Evolutionary conservation across 306 rosid genomes (phyloP).

Genomic region (Trifolium dubium): DNA sequence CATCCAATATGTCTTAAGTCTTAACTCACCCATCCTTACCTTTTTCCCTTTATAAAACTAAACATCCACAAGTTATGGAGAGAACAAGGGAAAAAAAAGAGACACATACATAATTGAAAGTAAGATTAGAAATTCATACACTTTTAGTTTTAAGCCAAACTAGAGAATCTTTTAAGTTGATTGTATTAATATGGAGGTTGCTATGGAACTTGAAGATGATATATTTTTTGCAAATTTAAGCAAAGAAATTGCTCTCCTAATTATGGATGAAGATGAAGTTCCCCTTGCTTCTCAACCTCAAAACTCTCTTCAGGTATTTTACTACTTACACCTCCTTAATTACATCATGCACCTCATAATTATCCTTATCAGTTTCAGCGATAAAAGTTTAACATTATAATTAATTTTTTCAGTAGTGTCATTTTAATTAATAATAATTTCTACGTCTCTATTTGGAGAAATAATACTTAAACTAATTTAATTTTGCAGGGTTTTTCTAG

Average conservation of each 20-base stretch:
- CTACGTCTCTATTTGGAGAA: neutral
- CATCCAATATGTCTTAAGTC: conserved; percentile 40
- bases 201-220: conserved; percentile 75
- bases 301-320: conserved; percentile 67
- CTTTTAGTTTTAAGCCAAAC: conserved; percentile 11
- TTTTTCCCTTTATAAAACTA: conserved; percentile 49
- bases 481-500: conserved; percentile 64
- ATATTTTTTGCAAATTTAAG: conserved; percentile 80
- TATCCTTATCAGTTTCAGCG: neutral
- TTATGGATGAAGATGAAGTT: conserved; percentile 91
- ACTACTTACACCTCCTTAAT: conserved; percentile 18
- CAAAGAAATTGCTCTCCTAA: conserved; percentile 83
- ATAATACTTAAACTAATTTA: neutral
- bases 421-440: neutral
- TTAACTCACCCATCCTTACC: conserved; percentile 36
- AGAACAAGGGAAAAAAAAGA: conserved; percentile 11
- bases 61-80: conserved; percentile 34
- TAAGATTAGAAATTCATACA: conserved; percentile 10
- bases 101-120: neutral
- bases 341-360: neutral
- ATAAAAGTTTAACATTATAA: neutral
- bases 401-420: neutral
- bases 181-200: conserved; percentile 57
- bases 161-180: neutral
- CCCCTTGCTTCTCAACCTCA: conserved; percentile 58